Percentiles rank a stretch among this genome's conserved stretches.
Evolutionary conservation across 2,329 filamentous ascomycete genomes (phyloP).

Genomic region (Scedosporium minutisporum): DNA sequence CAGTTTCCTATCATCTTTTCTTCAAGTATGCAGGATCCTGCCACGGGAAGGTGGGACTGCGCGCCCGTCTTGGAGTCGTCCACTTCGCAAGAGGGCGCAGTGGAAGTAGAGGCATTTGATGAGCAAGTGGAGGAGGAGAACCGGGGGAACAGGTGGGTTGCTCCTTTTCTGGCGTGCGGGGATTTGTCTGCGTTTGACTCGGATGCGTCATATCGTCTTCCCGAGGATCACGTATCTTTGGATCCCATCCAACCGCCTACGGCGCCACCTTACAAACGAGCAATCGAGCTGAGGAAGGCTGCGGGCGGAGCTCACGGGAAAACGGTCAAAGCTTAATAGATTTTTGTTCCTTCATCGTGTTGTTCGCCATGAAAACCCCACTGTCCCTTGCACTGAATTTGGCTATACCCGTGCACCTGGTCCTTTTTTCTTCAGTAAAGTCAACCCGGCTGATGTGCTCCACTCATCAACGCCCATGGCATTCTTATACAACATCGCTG

Average conservation of each 20-base stretch:
- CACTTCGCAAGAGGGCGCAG: conserved; percentile 31
- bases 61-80: conserved; percentile 13
- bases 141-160: conserved; percentile 62
- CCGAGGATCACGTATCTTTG: conserved; percentile 74
- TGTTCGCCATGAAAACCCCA: no score
- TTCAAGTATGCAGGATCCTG: conserved; percentile 34
- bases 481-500: conserved; percentile 35
- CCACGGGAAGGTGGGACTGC: conserved; percentile 33
- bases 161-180: conserved; percentile 93
- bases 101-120: conserved; percentile 16
- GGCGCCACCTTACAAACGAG: conserved; percentile 87
- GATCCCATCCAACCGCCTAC: conserved; percentile 94
- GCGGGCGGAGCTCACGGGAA: conserved; percentile 71
- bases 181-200: conserved; percentile 92
- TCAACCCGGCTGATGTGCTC: conserved; percentile 27
- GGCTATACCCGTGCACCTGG: conserved; percentile 12
- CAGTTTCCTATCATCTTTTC: conserved; percentile 31
- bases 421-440: conserved; percentile 31
- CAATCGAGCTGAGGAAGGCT: conserved; percentile 65
- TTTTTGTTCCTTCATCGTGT: not conserved
- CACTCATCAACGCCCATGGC: conserved; percentile 35
- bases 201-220: conserved; percentile 85
- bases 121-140: conserved; percentile 17
- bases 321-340: conserved; percentile 30
- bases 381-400: no score